These are phyloP conservation scores for Epichloe coenophiala DNA, from an alignment of 2,329 filamentous ascomycete species.

Conservation along the genomic window DNA sequence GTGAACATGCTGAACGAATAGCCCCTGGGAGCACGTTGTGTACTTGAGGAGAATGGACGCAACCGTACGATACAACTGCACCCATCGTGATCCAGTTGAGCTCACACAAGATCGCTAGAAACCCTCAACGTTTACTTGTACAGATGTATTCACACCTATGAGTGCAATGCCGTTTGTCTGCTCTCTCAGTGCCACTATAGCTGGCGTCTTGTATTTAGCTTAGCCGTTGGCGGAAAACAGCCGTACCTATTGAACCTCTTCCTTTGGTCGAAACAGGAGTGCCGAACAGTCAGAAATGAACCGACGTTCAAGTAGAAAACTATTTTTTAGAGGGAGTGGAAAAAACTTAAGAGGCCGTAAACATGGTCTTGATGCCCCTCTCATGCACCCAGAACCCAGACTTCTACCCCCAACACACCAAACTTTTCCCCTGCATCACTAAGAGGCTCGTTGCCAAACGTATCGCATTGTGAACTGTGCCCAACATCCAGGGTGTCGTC, in stretches of 20 bases:
- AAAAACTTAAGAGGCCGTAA: neutral
- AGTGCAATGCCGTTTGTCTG: too few relatives aligned
- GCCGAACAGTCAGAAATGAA: neutral
- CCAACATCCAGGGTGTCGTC: slow-evolving; percentile 75
- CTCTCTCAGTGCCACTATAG: too few relatives aligned
- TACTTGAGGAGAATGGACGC: too few relatives aligned
- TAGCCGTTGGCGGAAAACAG: neutral
- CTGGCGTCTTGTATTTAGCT: neutral
- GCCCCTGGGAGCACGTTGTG: too few relatives aligned
- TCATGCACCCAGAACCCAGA: slow-evolving; percentile 71
- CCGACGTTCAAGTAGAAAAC: neutral
- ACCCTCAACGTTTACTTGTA: too few relatives aligned
- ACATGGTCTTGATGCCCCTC: neutral
- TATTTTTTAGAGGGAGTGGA: neutral
- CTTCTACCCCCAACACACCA: slow-evolving; percentile 75
- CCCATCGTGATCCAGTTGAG: too few relatives aligned
- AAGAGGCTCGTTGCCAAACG: slow-evolving; percentile 87
- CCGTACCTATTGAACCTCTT: neutral
- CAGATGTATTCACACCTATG: too few relatives aligned
- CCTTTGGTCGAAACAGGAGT: neutral
- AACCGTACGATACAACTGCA: too few relatives aligned
- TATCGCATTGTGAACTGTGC: slow-evolving; percentile 71
- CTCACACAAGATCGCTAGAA: too few relatives aligned
- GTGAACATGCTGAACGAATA: too few relatives aligned
- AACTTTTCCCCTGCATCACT: slow-evolving; percentile 96